Base-by-base conservation (phyloP, 208 protist genomes). In the Crithidia bombi region DNA sequence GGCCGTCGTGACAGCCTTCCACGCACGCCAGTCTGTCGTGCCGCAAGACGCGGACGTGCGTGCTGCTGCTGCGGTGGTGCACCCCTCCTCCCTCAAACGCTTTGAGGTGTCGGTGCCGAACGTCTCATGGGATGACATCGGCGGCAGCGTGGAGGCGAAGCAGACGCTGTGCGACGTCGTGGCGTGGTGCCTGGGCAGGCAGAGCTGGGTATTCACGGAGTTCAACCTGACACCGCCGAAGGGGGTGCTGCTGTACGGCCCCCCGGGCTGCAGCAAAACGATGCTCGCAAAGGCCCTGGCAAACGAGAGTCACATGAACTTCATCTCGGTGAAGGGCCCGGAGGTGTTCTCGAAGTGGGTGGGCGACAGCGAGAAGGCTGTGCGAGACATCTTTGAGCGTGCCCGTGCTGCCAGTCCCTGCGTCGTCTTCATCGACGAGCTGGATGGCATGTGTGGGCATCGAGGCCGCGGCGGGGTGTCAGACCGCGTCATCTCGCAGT, bases 401-500 rank as follows among this genome's bases (percentile, higher is more conserved):
- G 81, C 81, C 5, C 71, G 77, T 21, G 73, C 76, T 9, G 77
- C 76, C 36, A 67, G 77, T 47, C 78, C 81, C 5, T 83, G 81
- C 39, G 78, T 99, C 17, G 98, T 99, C 57, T 99, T 99, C 64
- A 98, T 99, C 44, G 99, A 99, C 85, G 99, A 99, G 82, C 89
- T 99, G 54, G 99, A 99, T 74, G 97, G 98, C 38, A 99, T 99
- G 78, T 99, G 98, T 69, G 94, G 97, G 49, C 73, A 92, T 52
- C 82, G 98, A 61, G 98, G 97, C 38, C 76, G 79, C 9, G 58
- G 63, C 23, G 67, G 77, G 21, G 95, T 99, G 26, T 90, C 90
- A 51, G 98, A 99, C 76, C 97, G 96, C 14, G 89, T 99, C 26
- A 99, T 99, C 7, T 99, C 99, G 74, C 98, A 99, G 78, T 83